Conservation (phyloP, 768 basidiomycete genomes). For the Podaxis sp. region DNA sequence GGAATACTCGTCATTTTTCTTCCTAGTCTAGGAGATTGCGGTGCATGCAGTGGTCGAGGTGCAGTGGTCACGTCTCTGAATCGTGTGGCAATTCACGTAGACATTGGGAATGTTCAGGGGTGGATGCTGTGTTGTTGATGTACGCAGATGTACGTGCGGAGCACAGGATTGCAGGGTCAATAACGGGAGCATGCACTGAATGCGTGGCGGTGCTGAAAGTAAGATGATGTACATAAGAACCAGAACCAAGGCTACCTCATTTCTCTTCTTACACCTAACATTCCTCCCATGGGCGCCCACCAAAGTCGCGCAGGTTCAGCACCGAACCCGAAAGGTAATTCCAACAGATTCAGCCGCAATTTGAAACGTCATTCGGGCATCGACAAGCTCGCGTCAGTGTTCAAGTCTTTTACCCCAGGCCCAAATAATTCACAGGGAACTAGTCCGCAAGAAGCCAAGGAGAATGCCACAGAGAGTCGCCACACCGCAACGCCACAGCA, state of each 20-base stretch:
- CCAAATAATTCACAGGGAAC: background rate
- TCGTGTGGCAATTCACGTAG: background rate
- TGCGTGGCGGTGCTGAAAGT: background rate
- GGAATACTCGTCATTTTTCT: background rate
- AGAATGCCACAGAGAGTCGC: background rate
- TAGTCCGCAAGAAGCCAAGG: conserved; percentile 3
- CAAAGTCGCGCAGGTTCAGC: conserved; percentile 27
- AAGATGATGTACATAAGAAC: background rate
- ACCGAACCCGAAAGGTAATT: conserved; percentile 15
- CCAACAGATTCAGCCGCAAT: conserved; percentile 18
- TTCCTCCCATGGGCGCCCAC: conserved; percentile 29
- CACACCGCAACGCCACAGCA: background rate
- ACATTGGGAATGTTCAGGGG: background rate
- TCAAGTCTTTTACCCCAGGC: conserved; percentile 11
- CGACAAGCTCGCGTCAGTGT: conserved; percentile 22
- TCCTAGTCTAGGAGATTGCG: background rate
- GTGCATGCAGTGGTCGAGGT: background rate
- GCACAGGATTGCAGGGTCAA: background rate
- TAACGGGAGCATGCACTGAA: background rate
- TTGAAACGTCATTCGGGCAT: conserved; percentile 25
- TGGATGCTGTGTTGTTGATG: background rate
- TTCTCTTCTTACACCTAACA: background rate
- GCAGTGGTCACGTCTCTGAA: background rate
- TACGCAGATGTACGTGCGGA: background rate
- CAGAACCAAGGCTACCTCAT: background rate